Evolutionary conservation across 208 protist genomes (phyloP).

Genomic region (Acanthamoeba castellanii): DNA sequence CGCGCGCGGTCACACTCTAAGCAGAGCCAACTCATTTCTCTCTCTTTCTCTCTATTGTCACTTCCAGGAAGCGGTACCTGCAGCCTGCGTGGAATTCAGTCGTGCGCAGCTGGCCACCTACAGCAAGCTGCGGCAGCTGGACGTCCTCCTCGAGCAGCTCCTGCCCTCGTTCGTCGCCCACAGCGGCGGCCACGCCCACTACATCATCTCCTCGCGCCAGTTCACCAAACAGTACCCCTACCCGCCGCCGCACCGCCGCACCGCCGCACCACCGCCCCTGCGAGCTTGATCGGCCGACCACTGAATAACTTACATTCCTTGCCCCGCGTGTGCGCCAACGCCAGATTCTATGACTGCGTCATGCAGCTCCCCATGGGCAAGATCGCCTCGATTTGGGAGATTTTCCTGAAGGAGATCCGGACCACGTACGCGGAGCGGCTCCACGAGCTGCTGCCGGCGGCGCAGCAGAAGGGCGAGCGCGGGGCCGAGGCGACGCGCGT

Average conservation of each 20-base stretch:
- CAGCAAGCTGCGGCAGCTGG: slow-evolving; percentile 57
- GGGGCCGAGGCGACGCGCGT: background rate
- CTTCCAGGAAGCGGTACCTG: background rate
- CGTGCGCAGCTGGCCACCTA: slow-evolving; percentile 51
- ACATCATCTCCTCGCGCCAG: slow-evolving; percentile 48
- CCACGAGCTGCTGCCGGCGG: background rate
- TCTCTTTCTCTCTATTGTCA: background rate
- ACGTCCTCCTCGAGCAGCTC: slow-evolving; percentile 16
- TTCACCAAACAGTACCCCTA: slow-evolving; percentile 60
- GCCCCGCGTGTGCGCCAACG: background rate
- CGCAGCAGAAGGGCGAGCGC: slow-evolving; percentile 12
- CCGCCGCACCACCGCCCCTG: background rate
- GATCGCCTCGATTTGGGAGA: slow-evolving; percentile 53
- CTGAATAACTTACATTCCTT: background rate
- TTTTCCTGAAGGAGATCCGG: slow-evolving; percentile 8
- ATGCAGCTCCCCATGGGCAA: slow-evolving; percentile 73
- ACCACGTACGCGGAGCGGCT: background rate
- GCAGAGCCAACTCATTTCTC: background rate
- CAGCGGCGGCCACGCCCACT: slow-evolving; percentile 44
- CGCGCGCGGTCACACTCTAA: background rate
- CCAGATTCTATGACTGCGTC: slow-evolving; percentile 66
- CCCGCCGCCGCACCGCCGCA: background rate
- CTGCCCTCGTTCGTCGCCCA: slow-evolving; percentile 20
- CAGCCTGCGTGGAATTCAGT: slow-evolving; percentile 35
- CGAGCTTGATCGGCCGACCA: no score